Conservation (phyloP, 371 early-diverging fungal genomes). For the Chytridium lagenaria region DNA sequence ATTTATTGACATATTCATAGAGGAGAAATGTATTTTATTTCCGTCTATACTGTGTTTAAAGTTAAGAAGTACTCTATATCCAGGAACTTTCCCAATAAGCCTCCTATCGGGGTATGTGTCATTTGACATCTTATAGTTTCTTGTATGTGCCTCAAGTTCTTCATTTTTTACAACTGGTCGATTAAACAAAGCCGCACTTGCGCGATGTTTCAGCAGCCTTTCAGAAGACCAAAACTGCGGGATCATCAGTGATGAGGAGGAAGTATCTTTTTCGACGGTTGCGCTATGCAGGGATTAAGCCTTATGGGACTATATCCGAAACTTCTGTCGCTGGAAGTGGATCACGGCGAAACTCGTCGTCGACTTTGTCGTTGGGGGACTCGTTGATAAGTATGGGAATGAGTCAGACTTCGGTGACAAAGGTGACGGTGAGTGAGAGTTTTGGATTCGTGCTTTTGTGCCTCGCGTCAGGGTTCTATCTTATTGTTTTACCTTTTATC, state of each 20-base stretch:
- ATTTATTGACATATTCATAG: slow-evolving; percentile 23
- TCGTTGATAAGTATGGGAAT: background rate
- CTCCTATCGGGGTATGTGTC: too few species aligned
- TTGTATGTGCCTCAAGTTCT: too few species aligned
- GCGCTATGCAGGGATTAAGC: background rate
- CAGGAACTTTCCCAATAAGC: too few species aligned
- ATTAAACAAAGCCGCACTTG: slow-evolving; percentile 53
- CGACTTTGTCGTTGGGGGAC: background rate
- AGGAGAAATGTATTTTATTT: slow-evolving; percentile 50
- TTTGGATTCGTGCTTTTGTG: background rate
- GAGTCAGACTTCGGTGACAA: background rate
- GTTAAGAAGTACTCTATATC: slow-evolving; percentile 73
- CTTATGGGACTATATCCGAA: background rate
- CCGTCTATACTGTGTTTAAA: slow-evolving; percentile 67
- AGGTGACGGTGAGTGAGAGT: background rate
- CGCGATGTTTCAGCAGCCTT: slow-evolving; percentile 42
- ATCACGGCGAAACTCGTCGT: background rate
- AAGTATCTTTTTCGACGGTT: background rate
- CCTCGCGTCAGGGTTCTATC: background rate
- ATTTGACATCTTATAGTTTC: too few species aligned
- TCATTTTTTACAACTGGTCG: slow-evolving; percentile 33
- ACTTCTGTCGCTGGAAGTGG: background rate
- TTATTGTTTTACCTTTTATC: background rate
- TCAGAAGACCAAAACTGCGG: slow-evolving; percentile 21
- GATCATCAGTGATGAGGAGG: slow-evolving; percentile 20